Base-by-base conservation (phyloP, 805 yeast species). In the Candida koratica region DNA sequence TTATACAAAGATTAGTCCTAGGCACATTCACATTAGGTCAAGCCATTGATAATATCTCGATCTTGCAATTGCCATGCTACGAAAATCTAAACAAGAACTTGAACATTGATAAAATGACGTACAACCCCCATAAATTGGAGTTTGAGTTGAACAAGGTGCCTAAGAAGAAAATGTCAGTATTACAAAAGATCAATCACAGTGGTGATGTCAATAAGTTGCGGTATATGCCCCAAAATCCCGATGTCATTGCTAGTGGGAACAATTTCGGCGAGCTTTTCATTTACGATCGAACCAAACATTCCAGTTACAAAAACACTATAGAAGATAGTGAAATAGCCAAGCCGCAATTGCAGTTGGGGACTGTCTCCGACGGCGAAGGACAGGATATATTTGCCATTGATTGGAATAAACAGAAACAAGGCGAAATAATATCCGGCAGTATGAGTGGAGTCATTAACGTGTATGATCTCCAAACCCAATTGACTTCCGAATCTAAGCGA, bases 191-290 rank as follows among this genome's bases (percentile, higher is more conserved):
- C n/a, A 67, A 73, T 22, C 87, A 79, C 46, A 55, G 62, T 1
- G 88, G 85, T 2, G 93, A 82, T 44, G 80, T 88, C 38, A 85
- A 86, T 52, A 73, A 75, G 42, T 79, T 84, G 0, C 67, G 81
- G 24, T 76, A 74, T 49, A 75, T 84, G 79, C 95, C 96, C 0
- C 90, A 83, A 46, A 89, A 89, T 49, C 93, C 93, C 1, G 93
- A 88, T 50, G 51, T 89, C 4, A 68, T 89, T 4, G 86, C 89
- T 2, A 73, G 87, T 13, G 75, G 79, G 7, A 77, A 84, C 28
- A 76, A 81, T 27, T 55, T 61, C 20, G 96, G 96, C 1, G 64
- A 71, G 10, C 64, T 81, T 9, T 75, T 71, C 34, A 60, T 89
- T 4, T 85, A 80, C 56, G 95, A 89, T 56, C 69, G 93, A 47